These are phyloP conservation scores for Fraxinus baroniana DNA, from an alignment of 305 asterid species.

Conservation along the genomic window DNA sequence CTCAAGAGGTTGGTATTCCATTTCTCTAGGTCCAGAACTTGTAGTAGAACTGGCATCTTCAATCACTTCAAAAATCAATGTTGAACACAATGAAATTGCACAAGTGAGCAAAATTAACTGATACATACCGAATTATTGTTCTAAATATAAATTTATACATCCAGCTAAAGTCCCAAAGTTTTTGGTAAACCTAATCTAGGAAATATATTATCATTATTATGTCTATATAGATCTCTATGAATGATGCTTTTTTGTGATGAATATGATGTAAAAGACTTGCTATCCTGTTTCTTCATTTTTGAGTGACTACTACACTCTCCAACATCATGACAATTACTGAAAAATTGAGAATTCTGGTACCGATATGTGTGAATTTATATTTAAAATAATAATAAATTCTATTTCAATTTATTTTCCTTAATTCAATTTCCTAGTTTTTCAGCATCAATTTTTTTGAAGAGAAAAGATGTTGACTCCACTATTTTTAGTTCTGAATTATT, in stretches of 20 bases:
- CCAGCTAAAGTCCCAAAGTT: neutral
- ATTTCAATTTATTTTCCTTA: neutral
- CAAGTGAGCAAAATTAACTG: neutral
- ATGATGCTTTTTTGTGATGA: neutral
- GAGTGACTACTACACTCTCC: neutral
- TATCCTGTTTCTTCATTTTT: neutral
- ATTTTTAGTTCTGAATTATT: neutral
- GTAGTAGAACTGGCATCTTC: neutral
- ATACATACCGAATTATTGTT: neutral
- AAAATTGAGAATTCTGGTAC: neutral
- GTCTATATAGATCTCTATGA: neutral
- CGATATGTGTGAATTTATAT: neutral
- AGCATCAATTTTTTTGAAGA: neutral
- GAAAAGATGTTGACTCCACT: neutral
- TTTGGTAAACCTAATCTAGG: neutral
- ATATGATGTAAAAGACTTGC: neutral
- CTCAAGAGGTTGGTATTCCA: neutral
- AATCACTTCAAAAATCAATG: neutral
- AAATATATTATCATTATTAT: too few relatives aligned
- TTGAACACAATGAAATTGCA: neutral
- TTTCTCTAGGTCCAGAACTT: neutral
- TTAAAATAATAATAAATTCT: neutral
- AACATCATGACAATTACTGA: neutral
- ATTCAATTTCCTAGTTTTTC: neutral
- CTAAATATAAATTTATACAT: neutral